A percentile compares a stretch with the other conserved stretches of the same genome.
These are phyloP conservation scores for Termitomyces sp. DNA, from an alignment of 768 basidiomycete genomes.

Conservation along the genomic window DNA sequence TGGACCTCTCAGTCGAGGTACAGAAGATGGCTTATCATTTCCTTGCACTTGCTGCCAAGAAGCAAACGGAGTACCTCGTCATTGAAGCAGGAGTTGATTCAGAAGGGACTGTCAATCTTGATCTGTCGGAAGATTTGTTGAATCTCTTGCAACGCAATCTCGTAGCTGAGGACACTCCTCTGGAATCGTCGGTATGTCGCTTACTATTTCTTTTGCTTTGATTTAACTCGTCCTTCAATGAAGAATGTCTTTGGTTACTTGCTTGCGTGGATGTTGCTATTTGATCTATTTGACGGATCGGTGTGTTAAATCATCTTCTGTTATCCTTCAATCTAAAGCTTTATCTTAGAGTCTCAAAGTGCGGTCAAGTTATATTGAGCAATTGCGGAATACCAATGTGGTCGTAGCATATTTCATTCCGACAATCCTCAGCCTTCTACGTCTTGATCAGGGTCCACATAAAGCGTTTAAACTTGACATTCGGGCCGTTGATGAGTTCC, in stretches of 20 bases:
- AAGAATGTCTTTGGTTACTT: constrained; percentile 58
- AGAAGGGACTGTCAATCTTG: constrained; percentile 44
- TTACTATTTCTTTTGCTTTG: neutral
- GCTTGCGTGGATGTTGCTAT: constrained; percentile 86
- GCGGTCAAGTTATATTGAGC: constrained; percentile 79
- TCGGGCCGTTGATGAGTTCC: constrained; percentile 84
- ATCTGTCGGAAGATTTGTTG: constrained; percentile 65
- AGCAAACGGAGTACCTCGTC: constrained; percentile 77
- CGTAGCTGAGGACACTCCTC: constrained; percentile 27
- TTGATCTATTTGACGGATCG: constrained; percentile 79
- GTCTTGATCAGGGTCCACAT: constrained; percentile 56
- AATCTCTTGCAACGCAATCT: constrained; percentile 50
- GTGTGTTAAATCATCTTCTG: constrained; percentile 37
- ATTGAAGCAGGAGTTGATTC: constrained; percentile 82
- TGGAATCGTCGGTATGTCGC: constrained; percentile 30
- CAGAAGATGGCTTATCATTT: constrained; percentile 78
- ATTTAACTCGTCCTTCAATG: constrained; percentile 3
- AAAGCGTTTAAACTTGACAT: constrained; percentile 76
- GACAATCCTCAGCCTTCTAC: constrained; percentile 58
- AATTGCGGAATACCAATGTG: constrained; percentile 68
- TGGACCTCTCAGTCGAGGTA: constrained; percentile 54
- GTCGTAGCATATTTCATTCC: constrained; percentile 66
- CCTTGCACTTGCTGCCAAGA: constrained; percentile 61
- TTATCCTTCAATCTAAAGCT: no score
- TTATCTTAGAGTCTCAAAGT: constrained; percentile 75